Evolutionary conservation across 495 filamentous ascomycete genomes (phyloP).

Genomic region (Jackrogersella minutella): DNA sequence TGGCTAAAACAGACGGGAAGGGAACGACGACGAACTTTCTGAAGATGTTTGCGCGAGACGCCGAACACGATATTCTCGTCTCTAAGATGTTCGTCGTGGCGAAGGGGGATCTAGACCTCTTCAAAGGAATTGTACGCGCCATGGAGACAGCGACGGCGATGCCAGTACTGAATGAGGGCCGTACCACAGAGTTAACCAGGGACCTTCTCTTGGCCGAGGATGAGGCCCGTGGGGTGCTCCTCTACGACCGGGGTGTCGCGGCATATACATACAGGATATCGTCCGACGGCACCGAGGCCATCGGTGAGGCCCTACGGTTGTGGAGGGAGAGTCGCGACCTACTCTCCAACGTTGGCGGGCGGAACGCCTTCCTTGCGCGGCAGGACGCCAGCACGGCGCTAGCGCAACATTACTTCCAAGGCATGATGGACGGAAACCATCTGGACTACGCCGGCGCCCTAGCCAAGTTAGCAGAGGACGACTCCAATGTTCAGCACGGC

Average conservation of each 20-base stretch:
- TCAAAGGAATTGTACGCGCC: not conserved
- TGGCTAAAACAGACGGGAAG: not conserved
- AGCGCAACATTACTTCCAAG: slow-evolving; percentile 1
- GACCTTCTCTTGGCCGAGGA: not conserved
- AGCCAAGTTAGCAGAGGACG: not conserved
- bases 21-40: not conserved
- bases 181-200: not conserved
- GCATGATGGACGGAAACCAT: slow-evolving; percentile 1
- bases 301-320: not conserved
- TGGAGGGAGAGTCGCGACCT: slow-evolving; percentile 2
- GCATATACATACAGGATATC: slow-evolving; percentile 1
- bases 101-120: not conserved
- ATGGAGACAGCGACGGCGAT: not conserved
- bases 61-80: not conserved
- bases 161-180: not conserved
- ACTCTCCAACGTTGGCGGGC: slow-evolving; percentile 2
- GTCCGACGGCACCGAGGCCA: not conserved
- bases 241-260: slow-evolving; percentile 3
- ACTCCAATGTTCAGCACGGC: not conserved
- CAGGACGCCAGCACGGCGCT: not conserved
- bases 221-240: slow-evolving; percentile 1
- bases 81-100: not conserved
- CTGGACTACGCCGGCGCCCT: not conserved
- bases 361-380: not conserved
- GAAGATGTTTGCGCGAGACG: not conserved